Percentiles rank a stretch among this genome's conserved stretches.
These are phyloP conservation scores for Trametes cubensis DNA, from an alignment of 768 basidiomycete species.

Conservation along the genomic window DNA sequence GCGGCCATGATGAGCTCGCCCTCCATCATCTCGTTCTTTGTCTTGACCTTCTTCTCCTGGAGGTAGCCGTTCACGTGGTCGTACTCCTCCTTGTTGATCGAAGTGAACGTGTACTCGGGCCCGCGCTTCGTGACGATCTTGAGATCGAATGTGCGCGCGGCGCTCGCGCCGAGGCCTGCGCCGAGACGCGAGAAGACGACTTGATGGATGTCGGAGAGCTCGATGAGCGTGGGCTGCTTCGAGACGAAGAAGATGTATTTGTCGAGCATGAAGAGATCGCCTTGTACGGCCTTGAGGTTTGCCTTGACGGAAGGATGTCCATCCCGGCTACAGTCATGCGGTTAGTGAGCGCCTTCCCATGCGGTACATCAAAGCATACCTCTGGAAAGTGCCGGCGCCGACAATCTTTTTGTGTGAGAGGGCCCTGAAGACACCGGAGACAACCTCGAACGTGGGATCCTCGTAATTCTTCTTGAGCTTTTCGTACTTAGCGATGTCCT, in stretches of 20 bases:
- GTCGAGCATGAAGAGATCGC: constrained; percentile 96
- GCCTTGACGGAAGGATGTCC: constrained; percentile 96
- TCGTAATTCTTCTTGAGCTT: constrained; percentile 93
- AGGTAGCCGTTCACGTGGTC: constrained; percentile 84
- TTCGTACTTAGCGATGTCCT: constrained; percentile 77
- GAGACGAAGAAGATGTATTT: constrained; percentile 98
- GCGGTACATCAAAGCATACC: constrained; percentile 45
- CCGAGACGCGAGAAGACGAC: constrained; percentile 94
- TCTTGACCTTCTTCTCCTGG: constrained; percentile 85
- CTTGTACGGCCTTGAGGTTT: constrained; percentile 94
- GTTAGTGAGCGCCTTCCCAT: constrained; percentile 1
- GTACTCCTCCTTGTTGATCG: constrained; percentile 95
- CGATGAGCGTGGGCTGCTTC: constrained; percentile 89
- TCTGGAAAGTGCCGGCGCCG: constrained; percentile 83
- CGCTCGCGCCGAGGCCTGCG: constrained; percentile 75
- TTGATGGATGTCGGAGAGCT: constrained; percentile 86
- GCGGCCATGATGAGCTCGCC: constrained; percentile 73
- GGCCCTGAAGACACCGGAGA: constrained; percentile 90
- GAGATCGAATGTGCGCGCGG: constrained; percentile 92
- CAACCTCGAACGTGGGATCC: constrained; percentile 92
- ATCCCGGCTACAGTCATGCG: constrained; percentile 58
- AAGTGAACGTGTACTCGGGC: constrained; percentile 86
- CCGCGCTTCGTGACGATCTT: constrained; percentile 85
- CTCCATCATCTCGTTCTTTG: constrained; percentile 96
- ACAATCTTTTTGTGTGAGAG: constrained; percentile 91